These are phyloP conservation scores for Xerocomus nothofagi DNA, from an alignment of 1,284 basidiomycete genomes.

Conservation along the genomic window DNA sequence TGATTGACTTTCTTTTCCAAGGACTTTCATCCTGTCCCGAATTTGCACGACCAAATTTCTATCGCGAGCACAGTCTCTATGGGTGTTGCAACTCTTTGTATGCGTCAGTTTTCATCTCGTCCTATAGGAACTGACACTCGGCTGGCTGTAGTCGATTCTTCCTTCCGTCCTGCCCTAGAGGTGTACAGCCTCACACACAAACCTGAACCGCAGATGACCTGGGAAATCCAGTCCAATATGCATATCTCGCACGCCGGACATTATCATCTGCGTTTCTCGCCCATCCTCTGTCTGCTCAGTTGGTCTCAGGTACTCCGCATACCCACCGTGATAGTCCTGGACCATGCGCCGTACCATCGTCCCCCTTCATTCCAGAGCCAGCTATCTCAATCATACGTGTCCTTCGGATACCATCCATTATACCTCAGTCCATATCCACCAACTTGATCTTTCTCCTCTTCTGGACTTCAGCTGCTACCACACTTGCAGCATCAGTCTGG, in stretches of 20 bases:
- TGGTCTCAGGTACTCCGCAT: conserved; percentile 28
- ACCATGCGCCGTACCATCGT: conserved; percentile 47
- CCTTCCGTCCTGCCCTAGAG: background rate
- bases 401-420: conserved; percentile 34
- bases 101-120: too few relatives aligned
- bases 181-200: background rate
- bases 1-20: background rate
- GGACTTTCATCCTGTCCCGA: background rate
- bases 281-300: conserved; percentile 8
- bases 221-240: background rate
- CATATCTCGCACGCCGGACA: background rate
- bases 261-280: conserved; percentile 1
- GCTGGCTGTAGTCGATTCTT: background rate
- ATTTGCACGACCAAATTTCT: background rate
- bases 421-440: conserved; percentile 36
- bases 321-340: conserved; percentile 38
- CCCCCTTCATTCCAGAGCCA: conserved; percentile 40
- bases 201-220: background rate
- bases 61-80: background rate
- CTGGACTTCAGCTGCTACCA: conserved; percentile 32
- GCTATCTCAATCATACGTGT: conserved; percentile 40
- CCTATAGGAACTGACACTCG: background rate
- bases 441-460: conserved; percentile 37
- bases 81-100: too few relatives aligned
- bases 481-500: conserved; percentile 35